Evolutionary conservation across 202 grass and related monocot species (phyloP), one percentile per base, ranked within the genome.

Genomic region (Panicum hallii): DNA sequence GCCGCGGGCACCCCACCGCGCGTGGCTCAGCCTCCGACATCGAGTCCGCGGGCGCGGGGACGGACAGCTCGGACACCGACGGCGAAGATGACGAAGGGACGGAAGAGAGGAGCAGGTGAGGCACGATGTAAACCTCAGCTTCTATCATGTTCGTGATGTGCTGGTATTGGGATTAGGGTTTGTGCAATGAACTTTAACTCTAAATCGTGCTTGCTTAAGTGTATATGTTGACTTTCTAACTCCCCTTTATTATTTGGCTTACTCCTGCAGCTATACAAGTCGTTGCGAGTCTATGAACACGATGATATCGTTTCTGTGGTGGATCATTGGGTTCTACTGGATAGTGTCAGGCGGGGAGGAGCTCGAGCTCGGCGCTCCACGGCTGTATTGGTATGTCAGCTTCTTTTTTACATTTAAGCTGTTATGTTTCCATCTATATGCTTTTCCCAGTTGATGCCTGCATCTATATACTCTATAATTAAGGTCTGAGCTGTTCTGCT

Each of bases 291-390:
- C 97, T 11, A 47, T 99, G 47, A 99, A 99, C 82, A 99, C 93
- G 0, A 54, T 90, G 82, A 52, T 78, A 57, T 99, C 97, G 13
- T 93, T 99, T 78, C 83, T 99, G 54, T 99, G 97, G 97, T 99
- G 97, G 97, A 89, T 99, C 61, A 71, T 97, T 83, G 97, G 97
- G 66, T 94, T 99, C 87, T 99, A 94, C 84, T 99, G 93, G 93
- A 53, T 97, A 77, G 77, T 91, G 34, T 90, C 93, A 5, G 97
- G 90, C 10, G 93, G 91, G 70, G 85, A 97, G 36, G 13, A 84
- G 45, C 97, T 99, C 3, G 49, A 90, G 63, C 83, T 88, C 4
- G 80, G 86, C 83, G 91, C 93, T 71, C 93, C 97, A 67, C 90
- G 76, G 68, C 93, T 99, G 57, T 99, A 99, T 70, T 99, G 97